Base-by-base conservation (phyloP, 1,139 yeast species). In the Taphrina flavorubra region DNA sequence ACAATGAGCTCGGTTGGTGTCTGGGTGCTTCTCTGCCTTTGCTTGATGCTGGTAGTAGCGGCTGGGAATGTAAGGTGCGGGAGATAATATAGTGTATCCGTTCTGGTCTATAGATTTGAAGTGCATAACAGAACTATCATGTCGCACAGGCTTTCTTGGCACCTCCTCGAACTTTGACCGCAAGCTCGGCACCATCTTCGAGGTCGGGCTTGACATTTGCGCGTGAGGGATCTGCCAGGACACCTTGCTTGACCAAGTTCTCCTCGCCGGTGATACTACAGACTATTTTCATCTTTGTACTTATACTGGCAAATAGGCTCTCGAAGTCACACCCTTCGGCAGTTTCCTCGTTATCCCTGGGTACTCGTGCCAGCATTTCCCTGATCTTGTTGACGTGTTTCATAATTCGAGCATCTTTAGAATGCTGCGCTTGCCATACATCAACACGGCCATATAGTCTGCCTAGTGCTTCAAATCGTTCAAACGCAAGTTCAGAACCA, bases 1-100 rank as follows among this genome's bases (percentile, higher is more conserved):
- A 87, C 75, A 92, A 90, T 75, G 99, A 94, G 79, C 83, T 94
- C 67, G 99, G 98, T 46, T 94, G 99, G 99, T 94, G 99, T 81
- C 83, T 94, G 72, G 99, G 99, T 73, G 99, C 99, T 1, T 90
- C 97, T 0, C 83, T 94, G 75, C 98, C 98, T 2, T 81, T 94
- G 73, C 82, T 94, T 13, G 68, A 65, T 18, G 37, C 53, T 5
- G 67, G 67, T 36, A 44, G 56, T 4, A 51, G 63, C 34, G 63
- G 63, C 34, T 65, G 68, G 68, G 34, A 46, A 10, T 65, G 68
- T 40, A 57, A 31, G 40, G 36, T 63, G 11, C 44, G 20, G 16
- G 67, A 63, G 39, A 42, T 63, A 11, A 37, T 40, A 11, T 51
- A 39, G 42, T 14, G 14, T 39, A 46, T 39, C 14, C 42, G 14